Base-by-base conservation (phyloP, 768 basidiomycete genomes). In the Mycena crocata region DNA sequence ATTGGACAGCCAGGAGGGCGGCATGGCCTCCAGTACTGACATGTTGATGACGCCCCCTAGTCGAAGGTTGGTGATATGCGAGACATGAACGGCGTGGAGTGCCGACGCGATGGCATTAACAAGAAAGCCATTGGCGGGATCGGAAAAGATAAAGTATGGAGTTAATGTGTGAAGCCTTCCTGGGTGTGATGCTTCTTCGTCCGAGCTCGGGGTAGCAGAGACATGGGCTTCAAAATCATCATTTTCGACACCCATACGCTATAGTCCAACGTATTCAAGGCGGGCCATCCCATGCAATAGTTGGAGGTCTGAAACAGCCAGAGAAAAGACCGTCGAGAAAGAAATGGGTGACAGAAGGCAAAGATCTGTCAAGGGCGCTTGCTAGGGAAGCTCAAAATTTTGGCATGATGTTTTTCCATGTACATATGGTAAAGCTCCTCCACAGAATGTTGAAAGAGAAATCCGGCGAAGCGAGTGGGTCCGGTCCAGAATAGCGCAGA, bases 191-290 rank as follows among this genome's bases (percentile, higher is more conserved):
- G 39, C 44, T 14, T n/a, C n/a, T n/a, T 57, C 62, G 42, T 26
- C 24, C 12, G 32, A 35, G 45, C 44, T 23, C 5, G 14, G 34
- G 2, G 35, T 21, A 17, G 28, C 1, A 7, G 44, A 5, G 21
- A 5, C 34, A 3, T 30, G 48, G 13, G 44, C 10, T n/a, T 45
- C 42, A 37, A 37, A 9, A 31, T n/a, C 50, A 34, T 35, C 57
- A 2, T 12, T 30, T 15, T 45, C 34, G 15, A 34, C n/a, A 5
- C 39, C n/a, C 9, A 26, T 65, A 46, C 48, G 55, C 31, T 64
- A 55, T 23, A 64, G 37, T 5, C 63, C 63, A 28, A 64, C 26
- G 46, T 64, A 64, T 64, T 64, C 23, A 1, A 64, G 55, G 28
- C 32, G n/a, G 5, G 21, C 37, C 51, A 58, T 45, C 2, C 64